Base-by-base conservation (phyloP, 2,329 filamentous ascomycete species). In the Ceratocystis eucalypticola region DNA sequence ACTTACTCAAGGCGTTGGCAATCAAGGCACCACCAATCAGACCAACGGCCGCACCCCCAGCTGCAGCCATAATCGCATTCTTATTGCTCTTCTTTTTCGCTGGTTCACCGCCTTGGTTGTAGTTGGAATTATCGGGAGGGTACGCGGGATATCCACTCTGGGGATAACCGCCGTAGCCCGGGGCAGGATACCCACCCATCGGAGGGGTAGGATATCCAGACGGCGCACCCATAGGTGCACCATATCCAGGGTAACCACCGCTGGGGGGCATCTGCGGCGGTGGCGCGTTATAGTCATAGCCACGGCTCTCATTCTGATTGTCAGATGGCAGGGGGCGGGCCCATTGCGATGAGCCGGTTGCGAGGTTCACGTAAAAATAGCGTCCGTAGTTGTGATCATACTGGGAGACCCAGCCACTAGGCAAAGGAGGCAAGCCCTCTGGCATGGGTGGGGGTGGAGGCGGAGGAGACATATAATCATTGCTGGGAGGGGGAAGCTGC, bases 311-410 rank as follows among this genome's bases (percentile, higher is more conserved):
- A 15, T 46, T 28, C 41, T 66, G 61, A 25, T 28, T 22, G 7
- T 57, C 44, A 20, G 15, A 59, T 70, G 63, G 74, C 72, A 12
- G 75, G 74, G 2, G 85, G 84, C 17, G 79, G 69, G 87, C 83
- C 85, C 85, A 88, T 73, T 88, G 84, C 0, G 83, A 81, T 67
- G 79, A 80, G 22, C 84, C 83, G 12, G 83, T 83, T 61, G 81
- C 77, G 66, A 83, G 76, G 73, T 88, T 84, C 66, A 84, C 78
- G 71, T 86, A 89, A 75, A 83, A 88, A 77, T 83, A 87, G 66
- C 83, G 82, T 71, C 85, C 82, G 68, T 79, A 76, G 67, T 77
- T 78, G 67, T 82, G 80, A 70, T 88, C 85, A 75, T 81, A 88
- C 73, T 86, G 81, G 28, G 84, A 77, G 33, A 77, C 75, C 85